phyloP scores from a whole-genome alignment of 2,329 filamentous ascomycete species.

The Curvularia eragrostidis region DNA sequence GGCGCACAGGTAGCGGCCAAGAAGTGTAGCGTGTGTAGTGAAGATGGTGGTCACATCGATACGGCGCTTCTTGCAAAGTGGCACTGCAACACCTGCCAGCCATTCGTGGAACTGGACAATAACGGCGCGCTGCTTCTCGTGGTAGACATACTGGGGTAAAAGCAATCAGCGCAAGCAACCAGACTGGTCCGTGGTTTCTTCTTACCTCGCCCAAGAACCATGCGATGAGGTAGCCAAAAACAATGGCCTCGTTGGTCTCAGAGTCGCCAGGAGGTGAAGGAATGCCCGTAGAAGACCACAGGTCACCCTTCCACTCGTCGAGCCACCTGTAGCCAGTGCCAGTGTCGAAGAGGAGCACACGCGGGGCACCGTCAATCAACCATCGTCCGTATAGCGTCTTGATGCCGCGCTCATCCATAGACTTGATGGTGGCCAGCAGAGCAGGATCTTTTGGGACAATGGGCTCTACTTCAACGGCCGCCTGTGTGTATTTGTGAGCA shows the following conservation, averaged over 20 bases:
- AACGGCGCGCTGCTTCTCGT: constrained; percentile 89
- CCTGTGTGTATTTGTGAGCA: constrained; percentile 60
- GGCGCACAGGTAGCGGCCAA: constrained; percentile 94
- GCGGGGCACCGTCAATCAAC: constrained; percentile 94
- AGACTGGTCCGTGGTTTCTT: constrained; percentile 5
- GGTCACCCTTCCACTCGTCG: constrained; percentile 95
- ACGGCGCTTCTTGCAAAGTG: constrained; percentile 88
- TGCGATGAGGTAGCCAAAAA: constrained; percentile 95
- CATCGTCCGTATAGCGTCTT: constrained; percentile 91
- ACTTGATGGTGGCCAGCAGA: constrained; percentile 80
- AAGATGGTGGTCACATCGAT: constrained; percentile 99
- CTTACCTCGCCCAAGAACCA: constrained; percentile 97
- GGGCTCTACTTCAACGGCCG: constrained; percentile 96
- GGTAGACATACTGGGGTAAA: constrained; percentile 80
- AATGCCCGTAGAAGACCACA: constrained; percentile 92
- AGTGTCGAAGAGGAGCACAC: constrained; percentile 93
- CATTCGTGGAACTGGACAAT: constrained; percentile 99
- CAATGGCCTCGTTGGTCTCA: constrained; percentile 96
- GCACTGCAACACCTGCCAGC: constrained; percentile 92
- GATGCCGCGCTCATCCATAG: constrained; percentile 92
- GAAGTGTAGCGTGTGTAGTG: constrained; percentile 94
- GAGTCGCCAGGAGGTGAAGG: constrained; percentile 90
- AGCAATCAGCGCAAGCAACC: constrained; percentile 22
- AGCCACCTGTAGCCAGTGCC: constrained; percentile 89
- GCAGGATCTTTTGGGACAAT: constrained; percentile 83